These are phyloP conservation scores for Elsinoe perseae DNA, from an alignment of 2,329 filamentous ascomycete genomes.

Conservation along the genomic window DNA sequence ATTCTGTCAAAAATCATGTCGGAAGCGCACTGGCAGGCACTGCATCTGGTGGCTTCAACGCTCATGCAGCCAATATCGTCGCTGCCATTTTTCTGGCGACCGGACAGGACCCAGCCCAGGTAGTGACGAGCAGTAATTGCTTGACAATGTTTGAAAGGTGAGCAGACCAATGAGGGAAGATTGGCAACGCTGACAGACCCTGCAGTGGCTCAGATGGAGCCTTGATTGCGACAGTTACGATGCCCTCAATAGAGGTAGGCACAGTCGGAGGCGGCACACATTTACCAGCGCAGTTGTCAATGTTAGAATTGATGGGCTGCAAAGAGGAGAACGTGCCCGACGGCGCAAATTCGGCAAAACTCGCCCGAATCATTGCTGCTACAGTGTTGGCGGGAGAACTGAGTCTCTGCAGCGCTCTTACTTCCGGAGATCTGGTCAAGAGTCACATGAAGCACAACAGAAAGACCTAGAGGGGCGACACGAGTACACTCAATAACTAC, in stretches of 20 bases:
- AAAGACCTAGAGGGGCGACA: too few relatives aligned
- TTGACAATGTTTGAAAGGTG: slow-evolving; percentile 99
- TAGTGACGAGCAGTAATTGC: slow-evolving; percentile 93
- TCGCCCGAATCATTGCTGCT: slow-evolving; percentile 86
- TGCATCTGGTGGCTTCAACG: slow-evolving; percentile 95
- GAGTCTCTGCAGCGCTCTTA: slow-evolving; percentile 82
- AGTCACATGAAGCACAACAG: slow-evolving; percentile 98
- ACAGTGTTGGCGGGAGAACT: slow-evolving; percentile 86
- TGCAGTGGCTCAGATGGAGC: slow-evolving; percentile 71
- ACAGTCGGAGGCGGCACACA: too few relatives aligned
- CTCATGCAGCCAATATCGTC: slow-evolving; percentile 94
- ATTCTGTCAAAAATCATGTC: slow-evolving; percentile 90
- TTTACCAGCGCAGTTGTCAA: too few relatives aligned
- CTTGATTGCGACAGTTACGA: slow-evolving; percentile 96
- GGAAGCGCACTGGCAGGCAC: slow-evolving; percentile 95
- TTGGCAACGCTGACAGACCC: too few relatives aligned
- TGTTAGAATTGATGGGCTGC: too few relatives aligned
- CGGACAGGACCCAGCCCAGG: slow-evolving; percentile 94
- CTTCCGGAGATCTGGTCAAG: slow-evolving; percentile 81
- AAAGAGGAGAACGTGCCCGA: slow-evolving; percentile 79
- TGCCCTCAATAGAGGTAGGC: too few relatives aligned
- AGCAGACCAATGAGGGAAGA: too few relatives aligned
- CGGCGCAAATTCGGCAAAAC: slow-evolving; percentile 79
- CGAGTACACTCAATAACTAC: too few relatives aligned
- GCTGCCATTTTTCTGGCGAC: slow-evolving; percentile 93